phyloP scores from a whole-genome alignment of 2,329 filamentous ascomycete genomes.

The Stagonosporopsis tanaceti region DNA sequence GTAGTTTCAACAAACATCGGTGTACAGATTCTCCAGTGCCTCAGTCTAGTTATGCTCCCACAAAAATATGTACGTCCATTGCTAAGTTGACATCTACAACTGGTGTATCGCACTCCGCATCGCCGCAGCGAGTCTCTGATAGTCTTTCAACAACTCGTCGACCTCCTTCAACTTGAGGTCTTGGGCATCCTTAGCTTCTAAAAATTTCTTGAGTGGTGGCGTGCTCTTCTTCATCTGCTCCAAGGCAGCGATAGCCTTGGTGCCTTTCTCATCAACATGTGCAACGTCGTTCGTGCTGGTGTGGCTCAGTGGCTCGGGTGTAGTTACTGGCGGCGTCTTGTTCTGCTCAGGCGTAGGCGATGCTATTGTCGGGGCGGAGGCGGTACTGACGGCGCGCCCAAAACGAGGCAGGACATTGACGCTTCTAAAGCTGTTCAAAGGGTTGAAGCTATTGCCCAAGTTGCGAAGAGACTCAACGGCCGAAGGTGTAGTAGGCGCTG shows the following conservation, averaged over 20 bases:
- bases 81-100: constrained; percentile 11
- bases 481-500: constrained; percentile 56
- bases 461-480: constrained; percentile 84
- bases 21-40: constrained; percentile 1
- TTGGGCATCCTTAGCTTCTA: constrained; percentile 56
- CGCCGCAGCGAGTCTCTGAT: constrained; percentile 55
- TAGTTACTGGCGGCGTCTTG: constrained; percentile 34
- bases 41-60: background rate
- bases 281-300: constrained; percentile 32
- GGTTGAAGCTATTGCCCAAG: constrained; percentile 81
- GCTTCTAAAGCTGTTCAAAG: constrained; percentile 77
- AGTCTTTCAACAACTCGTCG: constrained; percentile 56
- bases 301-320: constrained; percentile 25
- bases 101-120: constrained; percentile 54
- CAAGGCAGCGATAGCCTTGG: constrained; percentile 54
- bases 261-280: constrained; percentile 42
- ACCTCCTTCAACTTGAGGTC: constrained; percentile 58
- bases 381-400: constrained; percentile 62
- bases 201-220: constrained; percentile 57
- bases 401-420: constrained; percentile 81
- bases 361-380: constrained; percentile 51
- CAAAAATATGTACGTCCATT: constrained; percentile 2
- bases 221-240: constrained; percentile 55
- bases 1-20: background rate
- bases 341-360: constrained; percentile 50